Evolutionary conservation across 306 rosid genomes (phyloP).

Genomic region (Chamaecrista fasciculata): DNA sequence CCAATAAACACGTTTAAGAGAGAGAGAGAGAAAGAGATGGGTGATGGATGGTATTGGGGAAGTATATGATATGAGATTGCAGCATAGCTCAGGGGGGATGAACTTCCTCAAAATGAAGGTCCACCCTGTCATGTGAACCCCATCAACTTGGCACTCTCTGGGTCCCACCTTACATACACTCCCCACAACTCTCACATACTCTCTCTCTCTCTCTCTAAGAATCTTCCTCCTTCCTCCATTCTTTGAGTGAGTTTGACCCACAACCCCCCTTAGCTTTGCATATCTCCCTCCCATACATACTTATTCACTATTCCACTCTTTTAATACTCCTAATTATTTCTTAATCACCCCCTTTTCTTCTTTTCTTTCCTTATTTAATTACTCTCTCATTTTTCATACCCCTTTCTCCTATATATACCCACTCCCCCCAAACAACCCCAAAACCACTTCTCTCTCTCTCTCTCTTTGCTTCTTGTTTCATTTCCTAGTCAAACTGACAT

Average conservation of each 20-base stretch:
- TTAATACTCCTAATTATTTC: not conserved
- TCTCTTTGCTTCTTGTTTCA: not conserved
- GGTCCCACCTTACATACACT: conserved; percentile 64
- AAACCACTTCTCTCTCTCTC: conserved; percentile 29
- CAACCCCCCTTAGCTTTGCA: conserved; percentile 51
- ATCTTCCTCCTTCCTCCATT: conserved; percentile 66
- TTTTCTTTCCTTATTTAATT: conserved; percentile 20
- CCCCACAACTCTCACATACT: conserved; percentile 62
- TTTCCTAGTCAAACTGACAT: conserved; percentile 23
- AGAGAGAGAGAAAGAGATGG: conserved; percentile 31
- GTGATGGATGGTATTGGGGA: too few relatives aligned
- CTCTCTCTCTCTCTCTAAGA: conserved; percentile 30
- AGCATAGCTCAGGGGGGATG: conserved; percentile 94
- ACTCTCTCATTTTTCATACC: conserved; percentile 6
- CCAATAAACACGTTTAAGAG: not conserved
- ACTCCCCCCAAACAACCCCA: conserved; percentile 39
- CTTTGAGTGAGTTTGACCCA: conserved; percentile 73
- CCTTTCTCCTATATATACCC: conserved; percentile 57
- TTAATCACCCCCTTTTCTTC: conserved; percentile 27
- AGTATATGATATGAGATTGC: too few relatives aligned
- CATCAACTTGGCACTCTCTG: conserved; percentile 59
- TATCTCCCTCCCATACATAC: conserved; percentile 35
- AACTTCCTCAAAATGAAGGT: conserved; percentile 55
- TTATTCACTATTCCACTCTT: not conserved
- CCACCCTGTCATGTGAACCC: conserved; percentile 84